Base-by-base conservation (phyloP, 352 stramenopile genomes). In the Thalassiosira hispida region DNA sequence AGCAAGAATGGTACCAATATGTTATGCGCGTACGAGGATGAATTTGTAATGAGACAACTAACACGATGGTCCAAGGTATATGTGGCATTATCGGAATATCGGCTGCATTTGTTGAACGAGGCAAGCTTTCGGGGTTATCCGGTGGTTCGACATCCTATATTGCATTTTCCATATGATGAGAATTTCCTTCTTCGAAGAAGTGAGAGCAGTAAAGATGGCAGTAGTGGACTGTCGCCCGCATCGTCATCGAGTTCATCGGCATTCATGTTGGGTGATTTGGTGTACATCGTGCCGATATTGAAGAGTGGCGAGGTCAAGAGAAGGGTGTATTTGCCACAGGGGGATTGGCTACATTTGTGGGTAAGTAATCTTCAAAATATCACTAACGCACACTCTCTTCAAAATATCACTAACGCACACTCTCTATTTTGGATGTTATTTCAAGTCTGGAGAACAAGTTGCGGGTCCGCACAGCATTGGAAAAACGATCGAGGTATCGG, bases 301-400 rank as follows among this genome's bases (percentile, higher is more conserved):
- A 73, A 69, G n/a, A 66, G 42, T 73, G 78, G 78, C 25, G 67
- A 80, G 38, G 38, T 44, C 31, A 79, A 66, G 20, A 68, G 52
- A n/a, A 73, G 66, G 53, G 63, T 80, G 12, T 86, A 86, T 33
- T 52, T 86, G 22, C 78, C 78, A 18, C 35, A 73, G 27, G 78
- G 78, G 25, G 16, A 44, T 56, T 86, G 78, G 78, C 70, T 57
- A 52, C 78, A 85, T 51, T 70, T 85, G 63, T 85, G 77, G 77
- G 70, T 79, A 35, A 71, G 76, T 61, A 18, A 23, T 23, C n/a
- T 38, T 20, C 16, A 49, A 18, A 23, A 52, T 31, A 25, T 35
- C 0, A 62, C 31, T 52, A 22, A 18, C 4, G 12, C 31, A 38
- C 31, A 38, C 31, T 9, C 31, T 38, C 31, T 38, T 20, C 16